These are phyloP conservation scores for Nicotiana undulata DNA, from an alignment of 257 asterid species.

Conservation along the genomic window DNA sequence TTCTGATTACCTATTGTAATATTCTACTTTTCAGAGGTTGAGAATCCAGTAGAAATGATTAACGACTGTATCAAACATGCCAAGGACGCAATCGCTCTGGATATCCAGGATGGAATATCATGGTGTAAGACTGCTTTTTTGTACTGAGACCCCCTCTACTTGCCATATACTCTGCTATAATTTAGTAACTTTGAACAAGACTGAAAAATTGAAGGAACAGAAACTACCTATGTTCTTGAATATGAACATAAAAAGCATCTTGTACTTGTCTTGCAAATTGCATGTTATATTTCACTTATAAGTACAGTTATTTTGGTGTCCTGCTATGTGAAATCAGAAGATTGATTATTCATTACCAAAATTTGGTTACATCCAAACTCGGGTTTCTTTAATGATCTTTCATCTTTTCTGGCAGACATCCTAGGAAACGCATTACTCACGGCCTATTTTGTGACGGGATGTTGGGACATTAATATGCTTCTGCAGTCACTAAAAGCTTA, in stretches of 20 bases:
- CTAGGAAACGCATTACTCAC: slow-evolving; percentile 82
- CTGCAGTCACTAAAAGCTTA: slow-evolving; percentile 73
- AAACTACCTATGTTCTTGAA: neutral
- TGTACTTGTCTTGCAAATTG: neutral
- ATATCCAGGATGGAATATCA: slow-evolving; percentile 85
- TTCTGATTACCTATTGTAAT: neutral
- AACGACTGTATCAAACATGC: slow-evolving; percentile 84
- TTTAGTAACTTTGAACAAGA: neutral
- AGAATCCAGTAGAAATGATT: slow-evolving; percentile 54
- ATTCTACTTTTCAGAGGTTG: slow-evolving; percentile 52
- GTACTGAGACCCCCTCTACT: neutral
- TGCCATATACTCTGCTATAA: neutral
- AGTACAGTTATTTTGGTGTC: no score
- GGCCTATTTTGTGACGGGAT: slow-evolving; percentile 71
- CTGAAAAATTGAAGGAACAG: neutral
- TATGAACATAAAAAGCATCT: neutral
- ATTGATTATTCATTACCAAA: no score
- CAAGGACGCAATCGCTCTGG: slow-evolving; percentile 72
- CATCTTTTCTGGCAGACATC: slow-evolving; percentile 41
- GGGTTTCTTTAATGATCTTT: neutral
- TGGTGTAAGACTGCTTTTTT: slow-evolving; percentile 55
- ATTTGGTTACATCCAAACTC: neutral
- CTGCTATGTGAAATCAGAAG: no score
- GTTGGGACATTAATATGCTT: slow-evolving; percentile 71
- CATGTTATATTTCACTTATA: neutral